These are phyloP conservation scores for Hygrophorus pudorinus DNA, from an alignment of 768 basidiomycete genomes.

Conservation along the genomic window DNA sequence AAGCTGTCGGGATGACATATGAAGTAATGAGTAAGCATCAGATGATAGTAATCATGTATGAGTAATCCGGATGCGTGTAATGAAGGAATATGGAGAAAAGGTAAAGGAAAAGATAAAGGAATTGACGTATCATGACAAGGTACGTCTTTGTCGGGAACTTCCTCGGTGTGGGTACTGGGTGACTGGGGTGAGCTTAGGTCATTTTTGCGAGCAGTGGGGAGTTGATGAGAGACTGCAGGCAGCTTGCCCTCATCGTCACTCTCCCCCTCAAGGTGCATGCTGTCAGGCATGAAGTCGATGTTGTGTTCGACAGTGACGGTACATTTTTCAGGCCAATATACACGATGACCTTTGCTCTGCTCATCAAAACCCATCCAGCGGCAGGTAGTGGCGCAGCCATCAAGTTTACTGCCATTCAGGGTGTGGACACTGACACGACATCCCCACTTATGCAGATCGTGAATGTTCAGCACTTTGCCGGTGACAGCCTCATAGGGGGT, in stretches of 20 bases:
- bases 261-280: constrained; percentile 14
- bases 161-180: too few species aligned
- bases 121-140: too few species aligned
- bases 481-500: constrained; percentile 16
- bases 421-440: constrained; percentile 20
- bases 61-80: too few species aligned
- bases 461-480: constrained; percentile 14
- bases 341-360: constrained; percentile 18
- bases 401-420: constrained; percentile 16
- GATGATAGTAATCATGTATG: too few species aligned
- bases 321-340: constrained; percentile 23
- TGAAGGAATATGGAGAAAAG: too few species aligned
- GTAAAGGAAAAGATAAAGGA: too few species aligned
- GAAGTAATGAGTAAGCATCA: too few species aligned
- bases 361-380: constrained; percentile 26
- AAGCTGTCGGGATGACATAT: too few species aligned
- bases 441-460: constrained; percentile 14
- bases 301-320: constrained; percentile 17
- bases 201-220: too few species aligned
- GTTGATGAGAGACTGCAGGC: too few species aligned
- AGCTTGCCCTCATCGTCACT: background rate
- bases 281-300: constrained; percentile 8
- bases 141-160: too few species aligned
- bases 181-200: too few species aligned
- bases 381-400: constrained; percentile 13